phyloP scores from a whole-genome alignment of 768 basidiomycete genomes.

The Lactifluus volemus region DNA sequence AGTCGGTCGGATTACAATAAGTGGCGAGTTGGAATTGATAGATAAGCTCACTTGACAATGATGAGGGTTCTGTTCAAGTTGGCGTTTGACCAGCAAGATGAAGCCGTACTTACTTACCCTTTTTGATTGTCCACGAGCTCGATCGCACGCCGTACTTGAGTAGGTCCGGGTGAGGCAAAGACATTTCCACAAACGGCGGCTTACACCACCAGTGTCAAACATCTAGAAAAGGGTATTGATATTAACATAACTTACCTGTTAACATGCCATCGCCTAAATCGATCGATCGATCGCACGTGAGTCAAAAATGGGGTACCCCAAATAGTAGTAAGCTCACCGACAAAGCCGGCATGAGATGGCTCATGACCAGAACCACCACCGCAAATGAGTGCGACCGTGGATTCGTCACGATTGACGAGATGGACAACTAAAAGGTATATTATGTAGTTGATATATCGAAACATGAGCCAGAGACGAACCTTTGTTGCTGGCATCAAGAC shows the following conservation, averaged over 20 bases:
- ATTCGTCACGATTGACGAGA: conserved; percentile 43
- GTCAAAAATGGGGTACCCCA: not conserved
- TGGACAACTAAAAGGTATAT: conserved; percentile 46
- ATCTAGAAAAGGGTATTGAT: not conserved
- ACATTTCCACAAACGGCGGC: conserved; percentile 83
- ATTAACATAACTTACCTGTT: conserved; percentile 37
- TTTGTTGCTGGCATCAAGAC: conserved; percentile 62
- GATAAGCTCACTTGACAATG: conserved; percentile 58
- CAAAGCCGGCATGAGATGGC: conserved; percentile 82
- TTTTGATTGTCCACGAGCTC: conserved; percentile 64
- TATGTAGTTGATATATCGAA: not conserved
- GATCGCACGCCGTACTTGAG: conserved; percentile 75
- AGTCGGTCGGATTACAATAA: not conserved
- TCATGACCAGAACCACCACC: conserved; percentile 90
- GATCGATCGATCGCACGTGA: not conserved
- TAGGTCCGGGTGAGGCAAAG: conserved; percentile 84
- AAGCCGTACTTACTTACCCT: conserved; percentile 38
- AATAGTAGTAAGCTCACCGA: conserved; percentile 58
- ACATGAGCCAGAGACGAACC: conserved; percentile 33
- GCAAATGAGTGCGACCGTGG: conserved; percentile 69
- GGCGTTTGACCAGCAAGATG: not conserved
- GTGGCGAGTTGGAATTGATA: too few relatives aligned
- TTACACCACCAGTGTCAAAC: conserved; percentile 17
- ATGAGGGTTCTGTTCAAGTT: conserved; percentile 53
- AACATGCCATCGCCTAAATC: conserved; percentile 67